A percentile compares a stretch with the other conserved stretches of the same genome.
These are phyloP conservation scores for Pachysolen tannophilus DNA, from an alignment of 805 yeast genomes.

Conservation along the genomic window DNA sequence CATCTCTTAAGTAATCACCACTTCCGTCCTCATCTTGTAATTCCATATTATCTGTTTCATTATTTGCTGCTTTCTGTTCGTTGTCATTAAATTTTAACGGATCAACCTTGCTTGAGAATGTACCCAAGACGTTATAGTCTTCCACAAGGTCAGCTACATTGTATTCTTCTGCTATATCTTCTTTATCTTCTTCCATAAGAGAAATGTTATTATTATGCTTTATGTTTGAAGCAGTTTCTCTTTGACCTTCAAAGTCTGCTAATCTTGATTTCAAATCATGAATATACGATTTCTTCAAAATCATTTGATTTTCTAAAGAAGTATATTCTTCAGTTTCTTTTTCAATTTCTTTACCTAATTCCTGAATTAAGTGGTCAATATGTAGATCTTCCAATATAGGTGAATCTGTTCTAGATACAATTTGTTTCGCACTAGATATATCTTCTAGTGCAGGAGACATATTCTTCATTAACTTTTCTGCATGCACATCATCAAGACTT, in stretches of 20 bases:
- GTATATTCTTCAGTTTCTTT: background rate
- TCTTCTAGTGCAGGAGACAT: background rate
- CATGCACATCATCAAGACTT: background rate
- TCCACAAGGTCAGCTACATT: background rate
- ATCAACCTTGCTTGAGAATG: background rate
- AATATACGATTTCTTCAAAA: background rate
- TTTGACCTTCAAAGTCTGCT: background rate
- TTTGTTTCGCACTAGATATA: background rate
- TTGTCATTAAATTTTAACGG: no score
- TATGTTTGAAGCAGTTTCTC: no score
- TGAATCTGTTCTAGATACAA: no score
- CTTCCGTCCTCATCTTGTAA: no score
- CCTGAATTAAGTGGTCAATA: background rate
- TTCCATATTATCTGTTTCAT: no score
- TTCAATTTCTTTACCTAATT: background rate
- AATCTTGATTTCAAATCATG: background rate
- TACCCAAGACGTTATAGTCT: background rate
- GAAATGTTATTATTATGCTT: no score
- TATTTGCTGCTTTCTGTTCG: no score
- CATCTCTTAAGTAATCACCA: no score
- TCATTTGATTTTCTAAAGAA: background rate
- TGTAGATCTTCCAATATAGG: no score
- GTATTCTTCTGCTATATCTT: background rate
- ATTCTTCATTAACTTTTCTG: background rate
- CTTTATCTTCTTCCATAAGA: background rate